Evolutionary conservation across 306 rosid species (phyloP).

Genomic region (Inga laurina): DNA sequence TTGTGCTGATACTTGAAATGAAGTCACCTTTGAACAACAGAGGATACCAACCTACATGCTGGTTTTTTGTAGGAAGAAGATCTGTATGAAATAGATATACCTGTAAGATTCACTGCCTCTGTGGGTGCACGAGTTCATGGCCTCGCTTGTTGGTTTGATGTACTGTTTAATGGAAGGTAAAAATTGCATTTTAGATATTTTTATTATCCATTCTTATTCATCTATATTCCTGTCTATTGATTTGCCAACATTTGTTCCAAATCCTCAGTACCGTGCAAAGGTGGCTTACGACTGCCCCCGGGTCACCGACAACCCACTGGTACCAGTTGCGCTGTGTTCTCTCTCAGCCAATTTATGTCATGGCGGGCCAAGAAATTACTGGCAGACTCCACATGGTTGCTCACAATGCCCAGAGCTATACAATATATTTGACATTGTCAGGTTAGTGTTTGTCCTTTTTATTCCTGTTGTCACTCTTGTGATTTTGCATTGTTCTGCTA

Average conservation of each 20-base stretch:
- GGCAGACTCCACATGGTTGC: slow-evolving; percentile 90
- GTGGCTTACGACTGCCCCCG: slow-evolving; percentile 97
- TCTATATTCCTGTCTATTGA: slow-evolving; percentile 20
- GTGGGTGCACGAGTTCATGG: slow-evolving; percentile 96
- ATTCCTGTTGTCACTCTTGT: slow-evolving; percentile 10
- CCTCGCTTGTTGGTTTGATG: slow-evolving; percentile 98
- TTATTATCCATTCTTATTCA: background rate
- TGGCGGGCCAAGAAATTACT: slow-evolving; percentile 98
- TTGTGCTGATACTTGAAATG: slow-evolving; percentile 16
- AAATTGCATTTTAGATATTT: slow-evolving; percentile 14
- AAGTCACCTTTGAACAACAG: background rate
- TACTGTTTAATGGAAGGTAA: slow-evolving; percentile 91
- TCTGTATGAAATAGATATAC: slow-evolving; percentile 84
- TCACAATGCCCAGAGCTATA: slow-evolving; percentile 91
- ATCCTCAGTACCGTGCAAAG: slow-evolving; percentile 81
- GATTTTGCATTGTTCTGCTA: slow-evolving; percentile 31
- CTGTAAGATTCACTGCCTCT: slow-evolving; percentile 73
- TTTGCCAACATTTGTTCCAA: slow-evolving; percentile 3
- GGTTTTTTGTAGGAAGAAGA: slow-evolving; percentile 75
- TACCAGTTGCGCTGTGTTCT: slow-evolving; percentile 95
- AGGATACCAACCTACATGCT: background rate
- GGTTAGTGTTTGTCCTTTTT: slow-evolving; percentile 45
- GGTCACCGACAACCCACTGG: slow-evolving; percentile 97
- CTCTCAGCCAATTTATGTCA: slow-evolving; percentile 86
- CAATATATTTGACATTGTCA: slow-evolving; percentile 73